phyloP scores from a whole-genome alignment of 1,284 basidiomycete genomes.

The Afroboletus lepidellus region DNA sequence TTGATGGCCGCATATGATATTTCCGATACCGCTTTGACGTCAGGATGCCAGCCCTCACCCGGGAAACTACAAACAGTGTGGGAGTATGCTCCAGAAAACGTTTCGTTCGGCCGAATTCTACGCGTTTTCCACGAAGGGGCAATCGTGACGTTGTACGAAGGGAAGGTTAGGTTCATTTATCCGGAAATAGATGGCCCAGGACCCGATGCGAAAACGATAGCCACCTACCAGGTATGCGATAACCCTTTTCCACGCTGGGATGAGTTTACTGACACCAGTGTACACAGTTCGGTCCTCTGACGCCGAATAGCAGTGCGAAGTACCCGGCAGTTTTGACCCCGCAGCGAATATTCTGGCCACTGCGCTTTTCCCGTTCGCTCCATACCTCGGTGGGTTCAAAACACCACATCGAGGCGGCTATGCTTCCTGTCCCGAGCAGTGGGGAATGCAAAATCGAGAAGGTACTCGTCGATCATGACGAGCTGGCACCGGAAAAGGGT shows the following conservation, averaged over 20 bases:
- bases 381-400: constrained; percentile 7
- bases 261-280: background rate
- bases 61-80: constrained; percentile 18
- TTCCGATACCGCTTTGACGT: constrained; percentile 19
- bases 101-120: constrained; percentile 31
- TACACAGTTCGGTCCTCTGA: constrained; percentile 20
- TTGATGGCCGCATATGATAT: constrained; percentile 33
- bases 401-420: constrained; percentile 23
- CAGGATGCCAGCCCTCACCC: constrained; percentile 7
- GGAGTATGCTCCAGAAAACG: constrained; percentile 18
- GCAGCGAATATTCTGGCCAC: constrained; percentile 31
- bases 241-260: background rate
- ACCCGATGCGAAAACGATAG: constrained; percentile 16
- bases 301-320: constrained; percentile 17
- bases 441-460: constrained; percentile 19
- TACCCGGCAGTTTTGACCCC: constrained; percentile 27
- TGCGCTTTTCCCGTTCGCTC: constrained; percentile 14
- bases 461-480: constrained; percentile 25
- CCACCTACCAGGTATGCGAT: constrained; percentile 23
- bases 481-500: constrained; percentile 9
- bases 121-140: constrained; percentile 28
- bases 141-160: constrained; percentile 29
- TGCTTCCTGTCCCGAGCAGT: constrained; percentile 16
- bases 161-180: constrained; percentile 28
- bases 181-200: constrained; percentile 24